Percentiles rank a stretch among this genome's conserved stretches.
These are phyloP conservation scores for Isoetes engelmannii DNA, from an alignment of 83 land plant species.

Conservation along the genomic window DNA sequence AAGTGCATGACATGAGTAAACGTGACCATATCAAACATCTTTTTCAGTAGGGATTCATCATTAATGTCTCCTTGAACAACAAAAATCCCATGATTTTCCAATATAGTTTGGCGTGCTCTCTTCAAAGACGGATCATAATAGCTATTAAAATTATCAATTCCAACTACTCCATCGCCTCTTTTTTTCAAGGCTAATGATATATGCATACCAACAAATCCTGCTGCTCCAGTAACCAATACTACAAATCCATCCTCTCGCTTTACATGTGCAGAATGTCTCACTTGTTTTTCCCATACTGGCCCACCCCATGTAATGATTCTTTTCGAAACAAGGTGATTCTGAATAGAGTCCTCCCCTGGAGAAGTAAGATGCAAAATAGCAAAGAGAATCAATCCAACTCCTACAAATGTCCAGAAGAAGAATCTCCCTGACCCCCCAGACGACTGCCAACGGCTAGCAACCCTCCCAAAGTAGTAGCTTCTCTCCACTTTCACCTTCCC, in stretches of 20 bases:
- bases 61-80: conserved; percentile 61
- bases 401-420: conserved; percentile 34
- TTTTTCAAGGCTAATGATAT: conserved; percentile 54
- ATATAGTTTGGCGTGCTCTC: conserved; percentile 37
- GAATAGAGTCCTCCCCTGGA: too few relatives aligned
- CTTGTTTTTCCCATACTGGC: conserved; percentile 43
- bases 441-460: conserved; percentile 14
- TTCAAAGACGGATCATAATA: conserved; percentile 63
- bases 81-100: conserved; percentile 40
- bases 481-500: conserved; percentile 54
- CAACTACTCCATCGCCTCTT: conserved; percentile 68
- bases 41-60: conserved; percentile 35
- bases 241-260: conserved; percentile 44
- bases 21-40: conserved; percentile 56
- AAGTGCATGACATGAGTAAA: conserved; percentile 64
- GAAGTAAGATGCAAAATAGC: conserved; percentile 24
- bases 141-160: conserved; percentile 61
- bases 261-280: conserved; percentile 51
- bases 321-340: not conserved
- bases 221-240: conserved; percentile 65
- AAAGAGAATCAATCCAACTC: conserved; percentile 27
- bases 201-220: conserved; percentile 63
- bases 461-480: conserved; percentile 21
- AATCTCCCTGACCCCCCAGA: conserved; percentile 21
- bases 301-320: conserved; percentile 31